Evolutionary conservation across 495 filamentous ascomycete species (phyloP), one percentile per base, ranked within the genome.

Genomic region (Sphaerosporella brunnea): DNA sequence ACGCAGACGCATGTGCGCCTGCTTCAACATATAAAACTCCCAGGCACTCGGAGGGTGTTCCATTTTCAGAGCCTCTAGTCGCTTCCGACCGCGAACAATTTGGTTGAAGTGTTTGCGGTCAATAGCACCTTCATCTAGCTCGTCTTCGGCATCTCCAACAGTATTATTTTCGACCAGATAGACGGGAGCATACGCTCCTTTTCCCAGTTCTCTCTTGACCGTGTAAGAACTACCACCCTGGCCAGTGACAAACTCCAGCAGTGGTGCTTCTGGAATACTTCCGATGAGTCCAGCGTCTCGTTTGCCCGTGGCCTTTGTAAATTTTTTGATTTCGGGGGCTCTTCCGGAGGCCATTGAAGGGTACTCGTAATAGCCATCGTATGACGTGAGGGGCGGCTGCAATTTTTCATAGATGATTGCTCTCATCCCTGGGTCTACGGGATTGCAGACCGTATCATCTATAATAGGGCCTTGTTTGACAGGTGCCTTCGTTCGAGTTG

Each of bases 1-100:
- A 0, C 73, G 75, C 0, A 96, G 69, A 4, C 90, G 81, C 0
- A 73, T 67, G 43, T 85, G 77, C 1, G 83, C 75, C 21, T 81
- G 74, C 1, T 80, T 78, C 67, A 95, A 88, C 64, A 97, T 92
- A 63, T 94, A 82, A 62, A 95, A 97, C 59, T 97, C 90, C 90
- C 92, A 97, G 0, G 82, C 66, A 11, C 75, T 78, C 0, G 87
- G 84, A 2, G 87, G 85, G 25, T 66, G 55, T 62, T 97, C 90
- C 72, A 93, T 80, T 63, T 97, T 97, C 51, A 97, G 67, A 1
- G 90, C 90, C 62, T 94, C 84, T 16, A 87, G 72, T 5, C 55
- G 36, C 35, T 54, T 48, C 32, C 56, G 44, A 3, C 56, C 56
- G 10, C 34, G 36, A 26, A 48, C 45, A 5, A 7, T 39, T n/a